These are phyloP conservation scores for Dichotomopilus funicola DNA, from an alignment of 2,329 filamentous ascomycete species.

Conservation along the genomic window DNA sequence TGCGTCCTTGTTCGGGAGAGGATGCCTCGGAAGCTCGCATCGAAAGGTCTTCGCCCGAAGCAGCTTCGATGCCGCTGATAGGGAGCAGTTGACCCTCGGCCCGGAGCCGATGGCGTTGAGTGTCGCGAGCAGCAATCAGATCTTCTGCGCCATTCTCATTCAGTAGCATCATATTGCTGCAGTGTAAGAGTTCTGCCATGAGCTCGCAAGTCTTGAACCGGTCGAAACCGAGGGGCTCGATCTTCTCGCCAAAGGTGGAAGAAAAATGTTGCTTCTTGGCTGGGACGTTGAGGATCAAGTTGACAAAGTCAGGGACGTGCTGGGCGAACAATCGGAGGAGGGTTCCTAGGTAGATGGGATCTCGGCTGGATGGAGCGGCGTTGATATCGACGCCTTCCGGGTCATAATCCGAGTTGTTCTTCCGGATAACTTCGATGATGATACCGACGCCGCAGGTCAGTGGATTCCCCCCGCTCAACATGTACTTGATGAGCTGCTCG, in stretches of 20 bases:
- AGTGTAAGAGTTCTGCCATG: constrained; percentile 95
- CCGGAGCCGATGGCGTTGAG: constrained; percentile 73
- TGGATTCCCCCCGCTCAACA: constrained; percentile 89
- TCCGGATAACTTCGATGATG: constrained; percentile 95
- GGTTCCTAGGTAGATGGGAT: constrained; percentile 93
- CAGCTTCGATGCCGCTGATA: constrained; percentile 36
- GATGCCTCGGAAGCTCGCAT: constrained; percentile 48
- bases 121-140: constrained; percentile 71
- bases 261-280: constrained; percentile 68
- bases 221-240: constrained; percentile 93
- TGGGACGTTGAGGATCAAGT: constrained; percentile 71
- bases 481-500: constrained; percentile 77
- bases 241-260: constrained; percentile 83
- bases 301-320: constrained; percentile 91
- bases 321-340: constrained; percentile 82
- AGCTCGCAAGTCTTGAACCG: constrained; percentile 98
- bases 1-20: constrained; percentile 58
- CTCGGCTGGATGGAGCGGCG: constrained; percentile 71
- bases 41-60: constrained; percentile 55
- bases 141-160: constrained; percentile 89
- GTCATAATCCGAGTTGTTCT: constrained; percentile 99
- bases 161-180: constrained; percentile 95
- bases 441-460: constrained; percentile 95
- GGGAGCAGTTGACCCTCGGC: constrained; percentile 66
- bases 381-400: constrained; percentile 79